A percentile compares a stretch with the other conserved stretches of the same genome.
Conservation (phyloP, 2,329 filamentous ascomycete genomes). For the Orbilia ellipsospora region DNA sequence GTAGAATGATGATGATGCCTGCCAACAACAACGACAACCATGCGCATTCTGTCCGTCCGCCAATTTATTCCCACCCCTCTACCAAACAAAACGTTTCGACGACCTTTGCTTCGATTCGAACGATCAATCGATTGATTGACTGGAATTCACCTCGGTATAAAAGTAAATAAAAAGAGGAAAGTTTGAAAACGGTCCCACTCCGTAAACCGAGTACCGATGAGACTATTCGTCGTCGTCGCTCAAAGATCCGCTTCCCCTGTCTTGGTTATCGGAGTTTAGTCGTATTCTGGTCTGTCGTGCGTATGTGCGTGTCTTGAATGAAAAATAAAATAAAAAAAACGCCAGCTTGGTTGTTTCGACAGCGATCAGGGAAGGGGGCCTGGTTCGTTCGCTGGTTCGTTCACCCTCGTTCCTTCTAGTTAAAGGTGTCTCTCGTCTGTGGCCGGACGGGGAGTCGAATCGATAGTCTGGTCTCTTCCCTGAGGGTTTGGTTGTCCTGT, state of each 20-base stretch:
- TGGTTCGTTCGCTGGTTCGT: background rate
- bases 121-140: too few relatives aligned
- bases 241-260: slow-evolving; percentile 31
- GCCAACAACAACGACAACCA: slow-evolving; percentile 3
- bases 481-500: too few relatives aligned
- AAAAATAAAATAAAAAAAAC: background rate
- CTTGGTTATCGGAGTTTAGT: slow-evolving; percentile 22
- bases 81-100: too few relatives aligned
- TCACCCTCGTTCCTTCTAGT: background rate
- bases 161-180: too few relatives aligned
- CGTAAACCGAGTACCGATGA: background rate
- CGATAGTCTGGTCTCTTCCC: too few relatives aligned
- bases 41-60: background rate
- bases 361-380: slow-evolving; percentile 11
- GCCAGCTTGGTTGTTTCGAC: slow-evolving; percentile 39
- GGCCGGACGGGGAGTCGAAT: too few relatives aligned
- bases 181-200: background rate
- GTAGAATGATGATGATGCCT: slow-evolving; percentile 13
- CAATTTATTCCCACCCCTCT: too few relatives aligned
- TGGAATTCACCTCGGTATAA: too few relatives aligned
- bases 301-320: too few relatives aligned
- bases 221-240: slow-evolving; percentile 17
- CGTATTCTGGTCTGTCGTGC: slow-evolving; percentile 13
- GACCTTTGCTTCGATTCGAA: too few relatives aligned
- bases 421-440: background rate